These are phyloP conservation scores for Dictyostelium brefeldianum DNA, from an alignment of 78 protist species.

Conservation along the genomic window DNA sequence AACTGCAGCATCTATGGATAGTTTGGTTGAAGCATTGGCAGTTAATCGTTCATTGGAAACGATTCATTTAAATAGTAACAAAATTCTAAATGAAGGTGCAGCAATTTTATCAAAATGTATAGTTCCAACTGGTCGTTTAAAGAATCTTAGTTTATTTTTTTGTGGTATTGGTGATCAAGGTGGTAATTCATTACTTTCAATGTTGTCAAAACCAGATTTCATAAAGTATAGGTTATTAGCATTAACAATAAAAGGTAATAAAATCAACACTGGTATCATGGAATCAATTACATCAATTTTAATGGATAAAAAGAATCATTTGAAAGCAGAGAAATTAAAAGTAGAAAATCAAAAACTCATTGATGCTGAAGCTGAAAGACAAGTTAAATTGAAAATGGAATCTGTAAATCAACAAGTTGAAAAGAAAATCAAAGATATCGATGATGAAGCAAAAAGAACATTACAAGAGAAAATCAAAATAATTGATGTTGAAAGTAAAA, in stretches of 20 bases:
- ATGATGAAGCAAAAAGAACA: slow-evolving; percentile 18
- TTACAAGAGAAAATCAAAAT: slow-evolving; percentile 32
- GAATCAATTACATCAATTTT: slow-evolving; percentile 5
- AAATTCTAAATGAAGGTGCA: slow-evolving; percentile 24
- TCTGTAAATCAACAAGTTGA: slow-evolving; percentile 29
- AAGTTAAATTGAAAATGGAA: slow-evolving; percentile 15
- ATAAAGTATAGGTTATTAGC: background rate
- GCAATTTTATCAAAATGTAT: background rate
- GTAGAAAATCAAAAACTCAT: slow-evolving; percentile 42
- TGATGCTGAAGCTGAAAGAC: slow-evolving; percentile 1
- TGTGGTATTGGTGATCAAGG: slow-evolving; percentile 60
- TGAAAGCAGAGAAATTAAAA: slow-evolving; percentile 11
- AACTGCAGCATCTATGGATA: background rate
- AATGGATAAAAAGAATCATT: background rate
- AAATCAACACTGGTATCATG: background rate
- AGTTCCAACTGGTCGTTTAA: background rate
- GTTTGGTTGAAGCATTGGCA: slow-evolving; percentile 15
- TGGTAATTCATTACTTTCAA: background rate
- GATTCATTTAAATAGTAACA: slow-evolving; percentile 61
- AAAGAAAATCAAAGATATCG: slow-evolving; percentile 32
- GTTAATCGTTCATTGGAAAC: slow-evolving; percentile 31
- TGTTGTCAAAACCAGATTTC: background rate
- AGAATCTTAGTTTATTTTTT: slow-evolving; percentile 27
- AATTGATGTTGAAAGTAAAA: slow-evolving; percentile 25
- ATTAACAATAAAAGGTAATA: slow-evolving; percentile 58